Evolutionary conservation across 73 alveolate genomes (phyloP).

Genomic region (Tetrahymena thermophila): DNA sequence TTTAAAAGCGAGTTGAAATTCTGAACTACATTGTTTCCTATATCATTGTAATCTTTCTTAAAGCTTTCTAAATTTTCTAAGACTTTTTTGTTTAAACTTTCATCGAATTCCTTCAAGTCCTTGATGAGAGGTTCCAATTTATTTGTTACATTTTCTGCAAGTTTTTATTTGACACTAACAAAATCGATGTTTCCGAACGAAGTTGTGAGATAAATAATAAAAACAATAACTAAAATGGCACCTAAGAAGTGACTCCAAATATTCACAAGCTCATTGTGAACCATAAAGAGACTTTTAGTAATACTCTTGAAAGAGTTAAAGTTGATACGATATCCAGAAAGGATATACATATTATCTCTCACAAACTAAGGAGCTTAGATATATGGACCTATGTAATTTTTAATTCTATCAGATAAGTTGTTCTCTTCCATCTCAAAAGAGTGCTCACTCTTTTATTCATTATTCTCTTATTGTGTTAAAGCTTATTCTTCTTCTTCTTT

Average conservation of each 20-base stretch:
- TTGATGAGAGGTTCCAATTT: not conserved
- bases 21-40: not conserved
- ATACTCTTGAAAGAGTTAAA: constrained; percentile 55
- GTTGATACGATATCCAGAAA: constrained; percentile 78
- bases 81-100: not conserved
- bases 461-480: not conserved
- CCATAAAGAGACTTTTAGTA: constrained; percentile 58
- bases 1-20: not conserved
- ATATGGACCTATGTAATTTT: constrained; percentile 56
- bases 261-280: constrained; percentile 84
- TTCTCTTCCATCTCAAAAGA: not conserved
- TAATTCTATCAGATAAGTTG: not conserved
- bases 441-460: not conserved
- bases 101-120: not conserved
- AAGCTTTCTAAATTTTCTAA: not conserved
- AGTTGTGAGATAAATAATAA: constrained; percentile 7
- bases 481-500: not conserved
- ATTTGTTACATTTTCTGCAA: not conserved
- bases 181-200: not conserved
- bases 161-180: not conserved
- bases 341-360: constrained; percentile 73
- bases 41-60: not conserved
- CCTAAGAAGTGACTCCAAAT: constrained; percentile 91
- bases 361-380: constrained; percentile 54
- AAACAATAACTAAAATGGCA: constrained; percentile 18